Percentiles rank a stretch among this genome's conserved stretches.
Evolutionary conservation across 2,329 filamentous ascomycete species (phyloP).

Genomic region (Colletotrichum sp.): DNA sequence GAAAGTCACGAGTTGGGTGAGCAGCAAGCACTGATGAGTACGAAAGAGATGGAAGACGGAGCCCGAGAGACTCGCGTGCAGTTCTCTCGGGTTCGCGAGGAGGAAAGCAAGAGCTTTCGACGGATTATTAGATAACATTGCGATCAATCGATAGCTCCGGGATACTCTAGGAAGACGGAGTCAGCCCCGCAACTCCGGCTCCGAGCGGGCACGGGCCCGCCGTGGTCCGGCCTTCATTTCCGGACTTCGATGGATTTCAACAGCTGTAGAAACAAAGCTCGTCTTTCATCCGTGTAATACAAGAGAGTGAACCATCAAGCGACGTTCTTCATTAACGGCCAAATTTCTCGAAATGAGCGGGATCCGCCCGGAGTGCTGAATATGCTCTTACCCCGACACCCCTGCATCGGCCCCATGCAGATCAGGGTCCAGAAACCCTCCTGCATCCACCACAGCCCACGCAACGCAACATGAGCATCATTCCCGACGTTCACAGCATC

Average conservation of each 20-base stretch:
- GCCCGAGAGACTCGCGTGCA: not conserved
- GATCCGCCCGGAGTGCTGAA: not conserved
- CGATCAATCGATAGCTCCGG: no score
- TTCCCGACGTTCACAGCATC: not conserved
- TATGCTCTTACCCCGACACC: not conserved
- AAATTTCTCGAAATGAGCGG: no score
- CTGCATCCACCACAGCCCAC: not conserved
- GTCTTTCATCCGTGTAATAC: no score
- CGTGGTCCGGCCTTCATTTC: no score
- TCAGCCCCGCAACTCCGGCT: no score
- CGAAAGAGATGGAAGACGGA: not conserved
- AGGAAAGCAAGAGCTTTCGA: not conserved
- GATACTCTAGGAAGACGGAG: no score
- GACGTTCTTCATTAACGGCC: no score
- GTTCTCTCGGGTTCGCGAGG: not conserved
- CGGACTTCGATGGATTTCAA: no score
- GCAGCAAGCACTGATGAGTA: not conserved
- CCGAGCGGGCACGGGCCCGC: no score
- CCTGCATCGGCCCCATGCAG: not conserved
- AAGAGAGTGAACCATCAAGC: no score
- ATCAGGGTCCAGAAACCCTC: not conserved
- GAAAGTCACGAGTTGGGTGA: rapidly evolving
- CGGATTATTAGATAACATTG: not conserved
- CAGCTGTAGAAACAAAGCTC: no score
- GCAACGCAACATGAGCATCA: not conserved